Base-by-base conservation (phyloP, 1,284 basidiomycete species). In the Boletus sp. region DNA sequence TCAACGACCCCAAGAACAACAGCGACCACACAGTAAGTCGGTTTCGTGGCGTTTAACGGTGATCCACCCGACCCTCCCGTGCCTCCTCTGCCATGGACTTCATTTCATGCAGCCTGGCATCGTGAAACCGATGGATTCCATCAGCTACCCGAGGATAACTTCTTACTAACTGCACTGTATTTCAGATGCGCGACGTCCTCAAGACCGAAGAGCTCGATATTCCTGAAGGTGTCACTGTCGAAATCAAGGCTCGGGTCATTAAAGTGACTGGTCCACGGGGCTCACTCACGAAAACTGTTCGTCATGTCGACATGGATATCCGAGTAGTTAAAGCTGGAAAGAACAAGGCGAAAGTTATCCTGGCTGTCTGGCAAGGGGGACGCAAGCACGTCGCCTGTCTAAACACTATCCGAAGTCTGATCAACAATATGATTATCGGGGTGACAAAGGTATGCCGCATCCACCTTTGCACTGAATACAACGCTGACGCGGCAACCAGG, bases 381-480 rank as follows among this genome's bases (percentile, higher is more conserved):
- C 90, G 97, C 76, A 99, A 99, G 84, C 97, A 99, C 77, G 93
- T 98, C 71, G 97, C 97, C 59, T 98, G 96, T 82, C 82, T 99
- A 67, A 88, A 95, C 70, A 99, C 97, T 44, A 94, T 99, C 78
- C 91, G 89, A 78, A 95, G 91, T 68, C 77, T 95, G 69, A 96
- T 99, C 71, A 86, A 86, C 76, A 99, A 99, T 85, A 95, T 99
- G 95, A 86, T 99, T 77, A 96, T 82, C 69, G 96, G 96, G 68
- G 95, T 98, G 62, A 98, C 95, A 56, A 93, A 95, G 85, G 92
- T 54, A 48, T 42, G 39, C 22, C 2, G 46, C 35, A 7, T 31
- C 8, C 39, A 35, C 20, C 41, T 51, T 29, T 50, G 16, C 29
- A 18, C 51, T 36, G 31, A 51, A 61, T 36, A 49, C 56, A 42